Evolutionary conservation across 2,329 filamentous ascomycete species (phyloP), one percentile per base, ranked within the genome.

Genomic region (Pseudogymnoascus sp.): DNA sequence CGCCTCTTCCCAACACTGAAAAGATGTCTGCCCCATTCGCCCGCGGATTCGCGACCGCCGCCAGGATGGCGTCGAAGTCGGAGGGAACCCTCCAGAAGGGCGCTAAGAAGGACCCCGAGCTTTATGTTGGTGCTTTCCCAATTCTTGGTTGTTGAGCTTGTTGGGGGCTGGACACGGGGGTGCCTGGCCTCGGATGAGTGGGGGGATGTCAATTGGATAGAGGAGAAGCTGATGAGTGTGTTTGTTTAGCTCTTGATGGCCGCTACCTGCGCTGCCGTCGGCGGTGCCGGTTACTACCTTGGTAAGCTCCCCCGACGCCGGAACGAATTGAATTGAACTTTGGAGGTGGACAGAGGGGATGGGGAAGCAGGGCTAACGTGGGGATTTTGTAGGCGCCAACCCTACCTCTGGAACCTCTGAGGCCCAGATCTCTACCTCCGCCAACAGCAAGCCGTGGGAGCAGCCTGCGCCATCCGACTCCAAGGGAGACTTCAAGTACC

Each of bases 211-310:
- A 54, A 33, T 54, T 54, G 43, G 16, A 22, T 25, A 25, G 36
- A 37, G 12, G 18, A 37, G 57, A 58, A 39, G 43, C 20, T 38
- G 37, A 54, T 11, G n/a, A 18, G 8, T 9, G 25, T 54, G 47
- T 58, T 68, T 60, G 71, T 22, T 25, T 58, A 97, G 94, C 86
- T 97, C 72, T 88, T 99, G 67, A 84, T 92, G 66, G 90, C 86
- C 73, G 87, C 97, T 75, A 96, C 97, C 91, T 86, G 88, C 70
- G 87, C 87, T 74, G 89, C 90, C 70, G 89, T 97, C 73, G 86
- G 87, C 72, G 86, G 94, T 70, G 93, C 90, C 68, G 93, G 93
- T 74, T 96, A 87, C 86, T 91, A 92, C 79, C 90, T 94, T 71
- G 88, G 88, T 90, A 82, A 37, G 16, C 58, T 59, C 62, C 63